Evolutionary conservation across 106 monocot species (phyloP).

Genomic region (Ottelia alismoides): DNA sequence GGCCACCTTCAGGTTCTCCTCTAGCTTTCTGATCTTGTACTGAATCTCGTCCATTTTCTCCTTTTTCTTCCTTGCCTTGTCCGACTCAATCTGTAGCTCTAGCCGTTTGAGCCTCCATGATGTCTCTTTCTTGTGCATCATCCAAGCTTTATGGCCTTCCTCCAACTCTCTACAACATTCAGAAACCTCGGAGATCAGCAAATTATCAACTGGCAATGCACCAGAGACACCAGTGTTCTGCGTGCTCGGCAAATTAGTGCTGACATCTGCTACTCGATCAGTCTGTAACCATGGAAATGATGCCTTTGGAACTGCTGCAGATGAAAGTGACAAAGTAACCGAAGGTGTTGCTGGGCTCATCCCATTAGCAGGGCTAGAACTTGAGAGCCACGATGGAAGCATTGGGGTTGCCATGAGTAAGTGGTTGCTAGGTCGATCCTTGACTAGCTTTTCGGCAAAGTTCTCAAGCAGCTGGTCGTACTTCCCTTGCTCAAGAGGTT

Average conservation of each 20-base stretch:
- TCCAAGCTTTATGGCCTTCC: constrained; percentile 61
- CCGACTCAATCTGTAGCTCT: constrained; percentile 76
- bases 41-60: constrained; percentile 82
- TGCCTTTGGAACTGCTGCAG: constrained; percentile 17
- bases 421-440: constrained; percentile 10
- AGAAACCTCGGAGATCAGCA: constrained; percentile 20
- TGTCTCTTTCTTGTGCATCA: constrained; percentile 58
- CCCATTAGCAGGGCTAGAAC: constrained; percentile 2
- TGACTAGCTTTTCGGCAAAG: constrained; percentile 83
- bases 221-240: not conserved
- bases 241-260: not conserved
- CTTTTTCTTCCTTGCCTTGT: constrained; percentile 53
- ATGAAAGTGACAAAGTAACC: constrained; percentile 50
- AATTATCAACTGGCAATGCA: constrained; percentile 2
- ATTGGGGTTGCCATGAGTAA: constrained; percentile 37
- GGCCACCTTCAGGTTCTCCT: constrained; percentile 40
- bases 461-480: constrained; percentile 79
- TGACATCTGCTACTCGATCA: constrained; percentile 8
- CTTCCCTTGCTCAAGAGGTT: constrained; percentile 37
- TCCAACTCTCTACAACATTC: constrained; percentile 69
- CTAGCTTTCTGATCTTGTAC: constrained; percentile 45
- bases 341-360: constrained; percentile 30
- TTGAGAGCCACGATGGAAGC: constrained; percentile 73
- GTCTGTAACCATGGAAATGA: constrained; percentile 24
- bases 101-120: constrained; percentile 69